Evolutionary conservation across 805 yeast genomes (phyloP), one percentile per base, ranked within the genome.

Genomic region (Kuraishia borneana): DNA sequence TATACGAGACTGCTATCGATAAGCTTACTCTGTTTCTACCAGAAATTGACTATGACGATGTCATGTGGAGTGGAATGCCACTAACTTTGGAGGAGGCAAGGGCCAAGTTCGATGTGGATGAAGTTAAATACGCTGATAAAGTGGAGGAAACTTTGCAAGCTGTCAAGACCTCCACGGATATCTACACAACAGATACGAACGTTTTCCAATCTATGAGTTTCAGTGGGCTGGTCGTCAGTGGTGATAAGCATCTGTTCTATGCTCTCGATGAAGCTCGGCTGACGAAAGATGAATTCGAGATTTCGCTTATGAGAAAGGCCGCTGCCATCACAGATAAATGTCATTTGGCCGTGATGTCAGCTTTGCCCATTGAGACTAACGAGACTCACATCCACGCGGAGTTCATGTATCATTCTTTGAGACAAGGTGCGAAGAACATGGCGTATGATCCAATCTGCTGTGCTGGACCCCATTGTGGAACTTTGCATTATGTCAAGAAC

Each of bases 361-460:
- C 96, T 1, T 51, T 82, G 21, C 95, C 95, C 7, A 83, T 87
- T 38, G 95, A 87, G 56, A 62, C 66, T 7, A 82, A 81, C 41
- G 98, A 89, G 58, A 76, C 87, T 5, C 97, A 89, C 53, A 74
- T 89, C 30, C 96, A 92, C 50, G 98, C 97, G 2, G 97, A 92
- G 53, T 89, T 92, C 54, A 70, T 83, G 33, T 89, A 89, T 54
- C 97, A 89, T 55, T 83, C 95, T 2, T 69, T 85, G 39, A 76
- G 97, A 46, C 96, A 89, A 57, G 97, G 97, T 7, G 80, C 95
- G 7, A 88, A 87, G 56, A 60, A 72, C 47, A 84, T 78, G 56
- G 78, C 95, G 12, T 89, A 89, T 51, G 96, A 89, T 51, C 96
- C 97, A 14, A 87, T 89, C 37, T 89, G 97, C 54, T 88, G 98